These are phyloP conservation scores for Ceriops decandra DNA, from an alignment of 345 rosid species.

Conservation along the genomic window DNA sequence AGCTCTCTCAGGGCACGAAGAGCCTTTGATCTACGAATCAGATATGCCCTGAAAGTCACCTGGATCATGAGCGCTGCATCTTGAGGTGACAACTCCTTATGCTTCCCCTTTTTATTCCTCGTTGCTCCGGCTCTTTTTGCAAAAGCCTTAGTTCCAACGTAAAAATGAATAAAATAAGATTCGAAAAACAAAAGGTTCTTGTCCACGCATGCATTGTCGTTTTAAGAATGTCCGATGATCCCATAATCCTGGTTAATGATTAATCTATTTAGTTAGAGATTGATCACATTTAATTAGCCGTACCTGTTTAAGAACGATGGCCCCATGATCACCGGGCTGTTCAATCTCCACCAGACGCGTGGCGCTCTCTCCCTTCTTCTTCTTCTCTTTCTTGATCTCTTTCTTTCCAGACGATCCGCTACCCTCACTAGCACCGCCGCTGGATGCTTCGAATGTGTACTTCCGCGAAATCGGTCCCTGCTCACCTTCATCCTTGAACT, in stretches of 20 bases:
- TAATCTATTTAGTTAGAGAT: too few species aligned
- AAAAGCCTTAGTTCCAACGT: slow-evolving; percentile 54
- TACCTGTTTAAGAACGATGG: slow-evolving; percentile 62
- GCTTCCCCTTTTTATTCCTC: slow-evolving; percentile 62
- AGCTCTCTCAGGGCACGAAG: slow-evolving; percentile 88
- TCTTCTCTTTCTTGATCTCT: slow-evolving; percentile 35
- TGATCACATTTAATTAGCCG: background rate
- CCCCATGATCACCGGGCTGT: slow-evolving; percentile 48
- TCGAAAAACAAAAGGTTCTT: background rate
- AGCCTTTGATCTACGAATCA: slow-evolving; percentile 71
- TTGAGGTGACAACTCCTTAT: slow-evolving; percentile 63
- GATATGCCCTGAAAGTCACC: slow-evolving; percentile 68
- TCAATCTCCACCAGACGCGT: slow-evolving; percentile 68
- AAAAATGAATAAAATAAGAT: slow-evolving; percentile 1
- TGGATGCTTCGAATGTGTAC: slow-evolving; percentile 55
- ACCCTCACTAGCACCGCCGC: slow-evolving; percentile 35
- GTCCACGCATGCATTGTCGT: background rate
- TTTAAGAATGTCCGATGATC: background rate
- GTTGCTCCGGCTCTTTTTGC: slow-evolving; percentile 55
- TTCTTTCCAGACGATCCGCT: slow-evolving; percentile 27
- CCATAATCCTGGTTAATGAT: too few species aligned
- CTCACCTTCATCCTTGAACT: slow-evolving; percentile 64
- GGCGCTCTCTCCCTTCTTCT: slow-evolving; percentile 41
- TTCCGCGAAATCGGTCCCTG: slow-evolving; percentile 45
- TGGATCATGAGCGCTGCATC: slow-evolving; percentile 89